Evolutionary conservation across 2,329 filamentous ascomycete genomes (phyloP).

Genomic region (Penicillium sp.): DNA sequence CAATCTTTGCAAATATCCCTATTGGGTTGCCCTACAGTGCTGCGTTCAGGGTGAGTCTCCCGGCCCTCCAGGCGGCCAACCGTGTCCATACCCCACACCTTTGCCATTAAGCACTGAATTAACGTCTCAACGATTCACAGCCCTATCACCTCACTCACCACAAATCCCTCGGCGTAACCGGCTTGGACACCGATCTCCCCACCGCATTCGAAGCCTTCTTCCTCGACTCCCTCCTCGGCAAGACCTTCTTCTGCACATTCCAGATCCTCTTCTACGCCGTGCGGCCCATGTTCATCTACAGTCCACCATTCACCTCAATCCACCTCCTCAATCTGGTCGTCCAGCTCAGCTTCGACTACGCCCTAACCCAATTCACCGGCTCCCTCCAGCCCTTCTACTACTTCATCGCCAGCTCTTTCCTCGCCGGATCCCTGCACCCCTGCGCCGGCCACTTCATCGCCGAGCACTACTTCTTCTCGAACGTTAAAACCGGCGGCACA

Average conservation of each 20-base stretch:
- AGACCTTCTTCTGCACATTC: constrained; percentile 98
- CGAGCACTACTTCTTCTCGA: constrained; percentile 81
- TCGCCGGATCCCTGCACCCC: constrained; percentile 91
- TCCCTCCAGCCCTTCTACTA: constrained; percentile 71
- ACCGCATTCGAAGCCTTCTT: constrained; percentile 89
- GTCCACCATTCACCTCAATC: constrained; percentile 81
- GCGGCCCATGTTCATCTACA: constrained; percentile 92
- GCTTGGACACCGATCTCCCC: constrained; percentile 93
- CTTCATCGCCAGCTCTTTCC: constrained; percentile 85
- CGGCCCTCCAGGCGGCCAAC: not conserved
- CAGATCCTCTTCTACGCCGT: constrained; percentile 99
- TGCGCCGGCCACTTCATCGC: constrained; percentile 98
- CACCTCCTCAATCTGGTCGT: constrained; percentile 79
- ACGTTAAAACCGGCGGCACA: constrained; percentile 41
- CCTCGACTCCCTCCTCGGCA: constrained; percentile 89
- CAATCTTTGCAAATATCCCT: constrained; percentile 91
- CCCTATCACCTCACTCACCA: constrained; percentile 99
- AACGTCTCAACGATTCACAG: constrained; percentile 42
- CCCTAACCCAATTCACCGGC: constrained; percentile 63
- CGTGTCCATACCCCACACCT: not conserved
- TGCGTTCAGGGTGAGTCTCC: constrained; percentile 74
- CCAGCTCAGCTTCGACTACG: constrained; percentile 78
- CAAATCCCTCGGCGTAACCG: constrained; percentile 96
- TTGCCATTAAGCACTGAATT: not conserved
- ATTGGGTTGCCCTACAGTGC: constrained; percentile 97